Conservation (phyloP, 1,284 basidiomycete genomes). For the Rhodotorula sp. region DNA sequence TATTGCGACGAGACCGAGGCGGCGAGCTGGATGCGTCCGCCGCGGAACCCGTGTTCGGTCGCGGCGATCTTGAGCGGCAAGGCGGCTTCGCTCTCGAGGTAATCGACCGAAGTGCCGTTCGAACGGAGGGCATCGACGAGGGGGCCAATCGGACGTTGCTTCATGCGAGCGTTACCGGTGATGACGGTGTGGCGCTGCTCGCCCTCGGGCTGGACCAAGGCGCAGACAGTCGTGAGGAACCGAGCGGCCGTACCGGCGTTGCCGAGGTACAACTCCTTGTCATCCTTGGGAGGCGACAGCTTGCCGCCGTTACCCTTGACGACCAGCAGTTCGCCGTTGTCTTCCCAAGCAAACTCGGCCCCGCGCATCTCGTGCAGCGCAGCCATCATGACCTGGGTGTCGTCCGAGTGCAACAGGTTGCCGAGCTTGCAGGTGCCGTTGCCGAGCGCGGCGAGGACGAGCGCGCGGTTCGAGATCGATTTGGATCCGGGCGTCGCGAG, state of each 20-base stretch:
- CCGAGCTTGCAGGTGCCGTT: conserved; percentile 81
- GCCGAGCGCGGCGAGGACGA: conserved; percentile 89
- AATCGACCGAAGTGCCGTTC: conserved; percentile 78
- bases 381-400: conserved; percentile 99
- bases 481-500: conserved; percentile 95
- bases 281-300: conserved; percentile 69
- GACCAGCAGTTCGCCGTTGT: conserved; percentile 86
- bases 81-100: conserved; percentile 75
- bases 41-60: conserved; percentile 67
- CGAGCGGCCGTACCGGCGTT: conserved; percentile 98
- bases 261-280: conserved; percentile 89
- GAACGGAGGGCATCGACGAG: conserved; percentile 85
- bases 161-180: conserved; percentile 98
- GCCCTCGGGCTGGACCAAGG: conserved; percentile 60
- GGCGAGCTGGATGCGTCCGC: conserved; percentile 79
- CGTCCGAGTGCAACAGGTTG: conserved; percentile 93
- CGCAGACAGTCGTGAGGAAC: conserved; percentile 94
- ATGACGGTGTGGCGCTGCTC: conserved; percentile 64
- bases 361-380: conserved; percentile 87
- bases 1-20: conserved; percentile 98
- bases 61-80: conserved; percentile 83
- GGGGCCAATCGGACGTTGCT: conserved; percentile 89
- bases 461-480: conserved; percentile 92
- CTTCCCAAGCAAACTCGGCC: conserved; percentile 86
- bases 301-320: conserved; percentile 81